Base-by-base conservation (phyloP, 208 protist species). In the Acanthamoeba lenticulata region DNA sequence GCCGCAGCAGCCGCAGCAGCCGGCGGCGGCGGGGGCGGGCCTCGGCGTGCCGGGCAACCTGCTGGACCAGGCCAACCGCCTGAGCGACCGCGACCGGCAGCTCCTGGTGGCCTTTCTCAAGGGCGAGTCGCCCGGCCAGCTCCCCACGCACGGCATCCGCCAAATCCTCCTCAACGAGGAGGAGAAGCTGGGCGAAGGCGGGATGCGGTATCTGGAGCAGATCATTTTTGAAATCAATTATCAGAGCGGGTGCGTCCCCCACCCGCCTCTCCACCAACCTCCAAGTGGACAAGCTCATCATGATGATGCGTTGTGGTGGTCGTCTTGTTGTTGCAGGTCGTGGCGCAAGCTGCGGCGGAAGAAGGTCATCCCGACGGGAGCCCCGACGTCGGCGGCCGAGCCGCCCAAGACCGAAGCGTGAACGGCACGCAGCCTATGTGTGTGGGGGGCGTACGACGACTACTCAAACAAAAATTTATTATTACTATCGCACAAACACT, bases 181-280 rank as follows among this genome's bases (percentile, higher is more conserved):
- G 52, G 81, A 90, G 29, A 90, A 90, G 21, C 13, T 40, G 27
- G 81, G 49, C 15, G 49, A 90, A 29, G 81, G 44, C n/a, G 81
- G 81, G 29, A 32, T 44, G 32, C 44, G 45, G 81, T 90, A 90
- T 44, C 44, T 90, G 29, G 81, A 90, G 49, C 81, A 90, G 49
- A 90, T 90, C 52, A 90, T 90, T 29, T 90, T 90, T 38, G 81
- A 90, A 38, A 90, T 90, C 11, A 90, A 90, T 44, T 90, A 90
- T 34, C 81, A 90, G 81, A 90, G 34, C 32, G 81, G 57, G 57
- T 62, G 29, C 55, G 19, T 29, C 15, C 6, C 19, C 55, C 29
- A 19, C n/a, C n/a, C 2, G 4, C 55, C 15, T 62, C 0, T 1
- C 19, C 55, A 29, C 55, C 29, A 1, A 27, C 11, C 5, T 62